phyloP scores from a whole-genome alignment of 2,329 filamentous ascomycete species.

The Penicillium palitans region DNA sequence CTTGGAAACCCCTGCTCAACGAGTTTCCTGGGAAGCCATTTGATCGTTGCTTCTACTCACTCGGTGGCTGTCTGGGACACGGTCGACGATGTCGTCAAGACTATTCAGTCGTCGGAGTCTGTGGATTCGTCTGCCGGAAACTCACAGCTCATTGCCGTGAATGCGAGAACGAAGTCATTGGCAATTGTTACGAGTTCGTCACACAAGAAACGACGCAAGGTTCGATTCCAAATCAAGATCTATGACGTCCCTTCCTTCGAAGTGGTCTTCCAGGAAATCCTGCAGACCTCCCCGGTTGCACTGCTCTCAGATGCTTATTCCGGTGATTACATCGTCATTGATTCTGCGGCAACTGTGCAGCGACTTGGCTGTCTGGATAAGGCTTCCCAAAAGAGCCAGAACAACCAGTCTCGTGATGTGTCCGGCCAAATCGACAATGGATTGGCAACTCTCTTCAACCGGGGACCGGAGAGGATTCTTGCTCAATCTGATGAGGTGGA shows the following conservation, averaged over 20 bases:
- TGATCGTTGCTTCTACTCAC: conserved; percentile 72
- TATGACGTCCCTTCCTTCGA: conserved; percentile 64
- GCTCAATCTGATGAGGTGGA: conserved; percentile 11
- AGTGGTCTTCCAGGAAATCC: conserved; percentile 59
- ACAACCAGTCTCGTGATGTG: conserved; percentile 24
- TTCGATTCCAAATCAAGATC: conserved; percentile 57
- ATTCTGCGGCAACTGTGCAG: conserved; percentile 73
- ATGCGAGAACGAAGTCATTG: conserved; percentile 64
- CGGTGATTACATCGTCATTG: conserved; percentile 73
- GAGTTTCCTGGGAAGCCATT: conserved; percentile 68
- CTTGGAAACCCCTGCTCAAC: conserved; percentile 66
- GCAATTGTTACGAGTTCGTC: conserved; percentile 57
- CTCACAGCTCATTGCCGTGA: conserved; percentile 61
- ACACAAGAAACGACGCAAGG: conserved; percentile 50
- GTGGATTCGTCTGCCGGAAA: conserved; percentile 8
- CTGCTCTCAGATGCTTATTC: conserved; percentile 64
- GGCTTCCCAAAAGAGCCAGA: conserved; percentile 23
- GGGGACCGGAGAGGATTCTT: conserved; percentile 12
- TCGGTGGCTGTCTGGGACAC: conserved; percentile 77
- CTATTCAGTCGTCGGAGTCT: conserved; percentile 58
- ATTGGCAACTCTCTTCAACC: conserved; percentile 38
- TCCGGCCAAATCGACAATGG: conserved; percentile 32
- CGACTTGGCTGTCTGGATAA: conserved; percentile 33
- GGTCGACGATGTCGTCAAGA: conserved; percentile 72
- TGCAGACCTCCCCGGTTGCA: conserved; percentile 62